These are phyloP conservation scores for Polyporus tsugae DNA, from an alignment of 1,284 basidiomycete genomes.

Conservation along the genomic window DNA sequence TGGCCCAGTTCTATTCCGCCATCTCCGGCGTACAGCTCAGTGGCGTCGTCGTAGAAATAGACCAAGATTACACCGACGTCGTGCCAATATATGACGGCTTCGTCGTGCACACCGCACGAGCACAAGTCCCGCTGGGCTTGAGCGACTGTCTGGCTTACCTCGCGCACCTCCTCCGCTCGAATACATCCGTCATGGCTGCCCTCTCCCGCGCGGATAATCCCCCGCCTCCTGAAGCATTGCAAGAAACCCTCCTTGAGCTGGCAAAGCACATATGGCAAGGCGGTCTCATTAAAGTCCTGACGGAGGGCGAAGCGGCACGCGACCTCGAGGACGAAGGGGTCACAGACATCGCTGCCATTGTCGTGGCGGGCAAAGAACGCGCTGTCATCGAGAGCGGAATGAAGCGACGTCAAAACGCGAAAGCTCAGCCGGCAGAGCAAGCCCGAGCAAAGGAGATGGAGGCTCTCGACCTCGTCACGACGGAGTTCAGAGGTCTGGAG, in stretches of 20 bases:
- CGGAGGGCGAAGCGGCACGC: slow-evolving; percentile 68
- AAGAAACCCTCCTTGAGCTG: slow-evolving; percentile 62
- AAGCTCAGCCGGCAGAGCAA: slow-evolving; percentile 81
- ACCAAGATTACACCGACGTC: slow-evolving; percentile 78
- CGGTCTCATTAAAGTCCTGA: slow-evolving; percentile 73
- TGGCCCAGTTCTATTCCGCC: slow-evolving; percentile 87
- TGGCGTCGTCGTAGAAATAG: slow-evolving; percentile 89
- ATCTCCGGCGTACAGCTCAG: slow-evolving; percentile 63
- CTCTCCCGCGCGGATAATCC: slow-evolving; percentile 61
- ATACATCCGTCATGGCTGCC: slow-evolving; percentile 70
- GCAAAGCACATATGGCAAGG: slow-evolving; percentile 67
- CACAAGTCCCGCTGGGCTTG: slow-evolving; percentile 71
- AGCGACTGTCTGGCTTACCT: slow-evolving; percentile 82
- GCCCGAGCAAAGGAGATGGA: slow-evolving; percentile 83
- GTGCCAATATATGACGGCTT: slow-evolving; percentile 85
- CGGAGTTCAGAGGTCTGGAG: slow-evolving; percentile 75
- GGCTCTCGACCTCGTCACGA: slow-evolving; percentile 79
- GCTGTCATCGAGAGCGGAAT: slow-evolving; percentile 83
- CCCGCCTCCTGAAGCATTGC: slow-evolving; percentile 53
- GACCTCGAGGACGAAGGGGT: slow-evolving; percentile 82
- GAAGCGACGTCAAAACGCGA: slow-evolving; percentile 79
- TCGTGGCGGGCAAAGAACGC: slow-evolving; percentile 83
- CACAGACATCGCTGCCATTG: slow-evolving; percentile 84
- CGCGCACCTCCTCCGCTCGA: slow-evolving; percentile 71
- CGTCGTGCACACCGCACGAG: slow-evolving; percentile 66